These are phyloP conservation scores for Colletotrichum sp. DNA, from an alignment of 2,329 filamentous ascomycete genomes.

Conservation along the genomic window DNA sequence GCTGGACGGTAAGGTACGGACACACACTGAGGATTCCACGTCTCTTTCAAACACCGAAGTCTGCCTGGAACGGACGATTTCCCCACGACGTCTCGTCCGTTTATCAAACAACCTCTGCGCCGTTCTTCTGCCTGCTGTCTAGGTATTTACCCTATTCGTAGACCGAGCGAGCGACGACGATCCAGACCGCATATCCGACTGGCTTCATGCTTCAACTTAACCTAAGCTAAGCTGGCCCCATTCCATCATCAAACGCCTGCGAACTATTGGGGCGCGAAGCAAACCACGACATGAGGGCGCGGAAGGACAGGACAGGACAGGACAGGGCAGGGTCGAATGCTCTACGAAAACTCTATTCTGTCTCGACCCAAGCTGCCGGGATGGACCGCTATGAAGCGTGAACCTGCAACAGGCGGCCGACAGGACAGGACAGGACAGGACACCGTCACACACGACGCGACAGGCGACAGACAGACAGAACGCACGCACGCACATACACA, in stretches of 20 bases:
- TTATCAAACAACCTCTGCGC: neutral
- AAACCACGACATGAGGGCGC: neutral
- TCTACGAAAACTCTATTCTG: neutral
- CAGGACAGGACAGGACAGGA: neutral
- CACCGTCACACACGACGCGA: neutral
- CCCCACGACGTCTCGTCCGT: neutral
- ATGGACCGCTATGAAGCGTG: neutral
- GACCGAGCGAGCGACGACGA: neutral
- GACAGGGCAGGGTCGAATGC: neutral
- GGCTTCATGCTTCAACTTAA: neutral
- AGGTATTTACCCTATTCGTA: neutral
- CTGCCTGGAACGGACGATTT: neutral
- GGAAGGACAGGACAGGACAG: neutral
- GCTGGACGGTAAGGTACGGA: neutral
- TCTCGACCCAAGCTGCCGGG: constrained; percentile 14
- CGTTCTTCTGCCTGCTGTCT: neutral
- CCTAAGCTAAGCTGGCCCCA: neutral
- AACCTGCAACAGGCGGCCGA: neutral
- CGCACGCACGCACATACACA: neutral
- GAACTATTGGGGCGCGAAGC: neutral
- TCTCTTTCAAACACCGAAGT: neutral
- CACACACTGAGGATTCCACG: neutral
- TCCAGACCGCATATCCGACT: neutral
- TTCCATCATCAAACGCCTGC: neutral
- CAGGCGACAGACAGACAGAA: neutral